Evolutionary conservation across 2,329 filamentous ascomycete genomes (phyloP).

Genomic region (Trichoderma sp.): DNA sequence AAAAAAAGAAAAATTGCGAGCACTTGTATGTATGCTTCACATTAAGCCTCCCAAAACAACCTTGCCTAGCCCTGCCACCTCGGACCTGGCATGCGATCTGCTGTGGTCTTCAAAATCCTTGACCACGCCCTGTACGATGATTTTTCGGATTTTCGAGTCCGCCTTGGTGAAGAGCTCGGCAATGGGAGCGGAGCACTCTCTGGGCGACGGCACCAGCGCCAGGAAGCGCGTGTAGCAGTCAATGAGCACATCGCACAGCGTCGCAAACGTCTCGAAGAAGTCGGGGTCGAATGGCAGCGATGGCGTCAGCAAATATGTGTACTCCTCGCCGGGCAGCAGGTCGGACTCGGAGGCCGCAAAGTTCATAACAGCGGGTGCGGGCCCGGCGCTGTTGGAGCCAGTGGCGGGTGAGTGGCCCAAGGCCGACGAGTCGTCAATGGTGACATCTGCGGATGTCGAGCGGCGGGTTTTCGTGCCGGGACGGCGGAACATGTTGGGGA

Average conservation of each 20-base stretch:
- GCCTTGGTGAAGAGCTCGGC: slow-evolving; percentile 88
- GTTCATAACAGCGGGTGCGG: slow-evolving; percentile 47
- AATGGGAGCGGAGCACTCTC: slow-evolving; percentile 65
- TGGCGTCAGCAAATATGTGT: slow-evolving; percentile 84
- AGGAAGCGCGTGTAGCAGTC: slow-evolving; percentile 84
- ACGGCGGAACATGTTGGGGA: slow-evolving; percentile 80
- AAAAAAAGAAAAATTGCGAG: not conserved
- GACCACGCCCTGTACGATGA: slow-evolving; percentile 81
- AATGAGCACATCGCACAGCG: slow-evolving; percentile 90
- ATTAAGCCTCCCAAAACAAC: slow-evolving; percentile 86
- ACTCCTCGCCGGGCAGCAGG: slow-evolving; percentile 78
- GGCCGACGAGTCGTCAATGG: slow-evolving; percentile 29
- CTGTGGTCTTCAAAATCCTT: slow-evolving; percentile 92
- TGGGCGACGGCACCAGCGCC: slow-evolving; percentile 69
- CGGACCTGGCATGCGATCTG: slow-evolving; percentile 69
- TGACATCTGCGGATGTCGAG: slow-evolving; percentile 46
- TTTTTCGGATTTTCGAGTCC: slow-evolving; percentile 79
- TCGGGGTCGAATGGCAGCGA: slow-evolving; percentile 93
- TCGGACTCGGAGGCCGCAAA: slow-evolving; percentile 61
- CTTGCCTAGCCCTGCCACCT: slow-evolving; percentile 81
- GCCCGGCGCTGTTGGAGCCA: slow-evolving; percentile 23
- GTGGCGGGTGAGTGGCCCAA: not conserved
- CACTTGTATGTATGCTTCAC: slow-evolving; percentile 36
- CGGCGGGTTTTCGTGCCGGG: slow-evolving; percentile 57
- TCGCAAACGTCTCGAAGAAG: slow-evolving; percentile 94